Evolutionary conservation across 169 alveolate genomes (phyloP).

Genomic region (Plasmodium adleri): DNA sequence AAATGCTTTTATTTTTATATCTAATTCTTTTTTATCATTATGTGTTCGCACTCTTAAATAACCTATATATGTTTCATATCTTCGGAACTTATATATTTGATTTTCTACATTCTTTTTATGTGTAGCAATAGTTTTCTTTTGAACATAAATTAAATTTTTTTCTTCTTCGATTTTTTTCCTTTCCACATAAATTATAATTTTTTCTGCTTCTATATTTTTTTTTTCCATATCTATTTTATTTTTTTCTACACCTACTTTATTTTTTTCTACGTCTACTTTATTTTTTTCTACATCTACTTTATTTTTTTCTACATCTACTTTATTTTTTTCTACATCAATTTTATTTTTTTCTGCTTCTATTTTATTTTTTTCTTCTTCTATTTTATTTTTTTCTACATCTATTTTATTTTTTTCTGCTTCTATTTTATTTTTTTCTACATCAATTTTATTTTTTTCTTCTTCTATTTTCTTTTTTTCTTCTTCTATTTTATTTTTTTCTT

Average conservation of each 20-base stretch:
- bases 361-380: conserved; percentile 38
- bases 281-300: neutral
- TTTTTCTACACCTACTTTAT: neutral
- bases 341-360: conserved; percentile 20
- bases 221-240: neutral
- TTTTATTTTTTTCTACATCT: conserved; percentile 17
- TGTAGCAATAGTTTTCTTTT: neutral
- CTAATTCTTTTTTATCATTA: too few species aligned
- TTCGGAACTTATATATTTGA: too few species aligned
- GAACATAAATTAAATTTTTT: neutral
- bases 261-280: conserved; percentile 20
- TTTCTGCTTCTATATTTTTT: neutral
- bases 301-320: conserved; percentile 28
- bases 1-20: too few species aligned
- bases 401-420: neutral
- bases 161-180: neutral
- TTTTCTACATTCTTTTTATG: too few species aligned
- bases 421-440: neutral
- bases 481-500: conserved; percentile 38
- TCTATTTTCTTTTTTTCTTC: conserved; percentile 16
- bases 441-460: neutral
- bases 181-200: neutral
- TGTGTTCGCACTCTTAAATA: too few species aligned
- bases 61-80: too few species aligned
- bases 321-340: conserved; percentile 11